Evolutionary conservation across 1,139 yeast species (phyloP), one percentile per base, ranked within the genome.

Genomic region (Tardiomyces blankii): DNA sequence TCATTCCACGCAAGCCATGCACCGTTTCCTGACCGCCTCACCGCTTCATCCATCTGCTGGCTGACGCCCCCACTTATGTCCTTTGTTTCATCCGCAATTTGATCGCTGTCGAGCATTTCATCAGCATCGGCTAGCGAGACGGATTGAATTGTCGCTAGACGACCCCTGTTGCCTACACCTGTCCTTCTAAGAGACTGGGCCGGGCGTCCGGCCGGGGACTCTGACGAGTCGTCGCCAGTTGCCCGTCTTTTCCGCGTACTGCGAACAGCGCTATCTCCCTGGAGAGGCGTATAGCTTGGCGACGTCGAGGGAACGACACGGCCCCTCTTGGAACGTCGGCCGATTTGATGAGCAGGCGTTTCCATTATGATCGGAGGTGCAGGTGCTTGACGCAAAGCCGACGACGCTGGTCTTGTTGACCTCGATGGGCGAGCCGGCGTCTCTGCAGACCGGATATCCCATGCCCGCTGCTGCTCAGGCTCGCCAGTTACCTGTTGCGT

Each of bases 1-100:
- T 45, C 52, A 14, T 48, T 44, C 54, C 54, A 51, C 38, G 46
- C 44, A 2, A 47, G 50, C 54, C 54, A 51, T 19, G 47, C 51
- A 1, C 47, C 49, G 14, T 38, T 21, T 47, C 16, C 40, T 41
- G 44, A 12, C 39, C 23, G n/a, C 35, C 46, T 39, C 38, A 11
- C 14, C 44, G 35, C 4, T 43, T 43, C 12, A 32, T 44, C 4
- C 46, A 44, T 8, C 44, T 46, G 7, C 25, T 21, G 25, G 25
- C 25, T 21, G 25, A 21, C 25, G 25, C 25, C 7, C 25, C 7
- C 25, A 7, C 25, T 21, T 7, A 21, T 7, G 7, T 7, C 25
- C 25, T 21, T 4, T 4, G 25, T 21, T 7, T 21, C 25, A 7
- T 21, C 7, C 7, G 25, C 25, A 21, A 7, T 5, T 7, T 5